Evolutionary conservation across 768 basidiomycete species (phyloP), one percentile per base, ranked within the genome.

Genomic region (Xerocomellus chrysenteron): DNA sequence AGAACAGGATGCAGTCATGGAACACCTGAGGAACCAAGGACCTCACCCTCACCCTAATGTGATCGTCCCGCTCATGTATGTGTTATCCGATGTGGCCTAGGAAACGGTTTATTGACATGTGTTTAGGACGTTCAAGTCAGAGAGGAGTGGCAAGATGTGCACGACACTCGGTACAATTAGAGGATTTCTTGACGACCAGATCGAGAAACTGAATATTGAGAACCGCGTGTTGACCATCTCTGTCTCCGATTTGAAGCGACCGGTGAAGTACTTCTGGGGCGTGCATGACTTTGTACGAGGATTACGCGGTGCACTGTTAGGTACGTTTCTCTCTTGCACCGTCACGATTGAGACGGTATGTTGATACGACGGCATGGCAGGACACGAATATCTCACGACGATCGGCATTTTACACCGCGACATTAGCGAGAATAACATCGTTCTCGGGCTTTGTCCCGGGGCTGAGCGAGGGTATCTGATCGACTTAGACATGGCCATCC

Each of bases 211-310:
- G 16, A 30, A 17, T 1, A 37, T 39, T 3, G 57, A 56, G 35
- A 50, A 56, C 21, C 54, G 47, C 2, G 10, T 40, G 0, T 43
- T 61, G 13, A 12, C 9, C 4, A 28, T 53, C 4, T 45, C 33
- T 4, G 3, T 55, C 3, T 50, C 51, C 0, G 47, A 58, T 8
- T 16, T 58, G 39, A 40, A 40, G n/a, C 39, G 39, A 40, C 39
- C n/a, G n/a, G 39, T 40, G 39, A 17, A 43, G n/a, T 61, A 49
- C 28, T 61, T 61, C 32, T 58, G 60, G 60, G 42, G 56, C 26
- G 28, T 58, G 1, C 60, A 61, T 28, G 60, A 57, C 35, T 61
- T 61, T 43, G 56, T 61, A 14, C 55, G 50, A 41, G 60, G 60
- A 4, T 6, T 57, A 17, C 39, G 52, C 13, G 60, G 60, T 26